Base-by-base conservation (phyloP, 2,329 filamentous ascomycete genomes). In the Phialocephala sp. region DNA sequence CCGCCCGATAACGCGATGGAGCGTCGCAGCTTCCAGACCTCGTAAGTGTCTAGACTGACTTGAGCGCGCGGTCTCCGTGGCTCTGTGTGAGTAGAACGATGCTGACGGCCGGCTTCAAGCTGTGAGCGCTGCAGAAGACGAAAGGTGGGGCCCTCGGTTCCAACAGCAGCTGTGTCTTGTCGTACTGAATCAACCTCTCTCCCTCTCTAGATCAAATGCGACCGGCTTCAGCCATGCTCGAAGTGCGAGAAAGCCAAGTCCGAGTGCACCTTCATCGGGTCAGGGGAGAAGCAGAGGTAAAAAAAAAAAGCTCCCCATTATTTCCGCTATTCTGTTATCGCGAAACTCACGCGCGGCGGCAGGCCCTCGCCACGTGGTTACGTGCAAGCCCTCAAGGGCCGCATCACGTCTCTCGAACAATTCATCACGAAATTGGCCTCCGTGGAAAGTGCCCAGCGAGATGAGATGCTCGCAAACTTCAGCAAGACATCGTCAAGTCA, bases 181-280 rank as follows among this genome's bases (percentile, higher is more conserved):
- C 24, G 52, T 35, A 56, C 39, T 62, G 14, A 60, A 24, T 56
- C 20, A 57, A 32, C 24, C 6, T 22, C 24, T 41, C 18, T 18
- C 8, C 39, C 52, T 14, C 11, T 32, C 71, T 72, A 67, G 78
- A 81, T 86, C 43, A 86, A 84, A 76, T 86, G 84, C 72, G 81
- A 85, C 71, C 80, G 83, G 3, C 79, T 79, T 55, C 75, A 79
- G 15, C 84, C 84, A 14, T 86, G 84, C 70, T 80, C 79, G 37
- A 81, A 80, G 66, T 86, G 84, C 69, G 72, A 76, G 70, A 79
- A 80, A 69, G 78, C 79, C 8, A 76, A 76, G 22, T 77, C 76
- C 9, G 77, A 80, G 54, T 82, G 80, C 66, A 74, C 77, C n/a
- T 74, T 79, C 24, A 77, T 75, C 39, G 79, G 79, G 20, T 78